Base-by-base conservation (phyloP, 371 early-diverging fungal species). In the Mucor irregularis region DNA sequence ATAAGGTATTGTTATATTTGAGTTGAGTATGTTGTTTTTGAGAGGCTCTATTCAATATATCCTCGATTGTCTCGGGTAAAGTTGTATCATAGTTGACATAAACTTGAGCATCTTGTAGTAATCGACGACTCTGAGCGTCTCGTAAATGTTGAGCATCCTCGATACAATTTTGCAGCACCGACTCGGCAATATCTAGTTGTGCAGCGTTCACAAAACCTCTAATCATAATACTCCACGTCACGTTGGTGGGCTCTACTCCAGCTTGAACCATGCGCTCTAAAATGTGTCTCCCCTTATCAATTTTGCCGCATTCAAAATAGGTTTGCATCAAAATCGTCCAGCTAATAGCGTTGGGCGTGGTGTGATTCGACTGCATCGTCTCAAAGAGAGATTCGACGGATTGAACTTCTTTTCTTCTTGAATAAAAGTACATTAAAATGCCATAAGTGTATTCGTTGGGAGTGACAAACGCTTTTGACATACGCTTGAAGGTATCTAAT, bases 251-350 rank as follows among this genome's bases (percentile, higher is more conserved):
- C 25, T 59, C 38, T 5, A 65, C 22, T 4, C 64, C 66, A 7
- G 53, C 65, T 52, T 66, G 49, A 10, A 61, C 52, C 71, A 78
- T 78, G 3, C 61, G 65, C 11, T 74, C 66, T 50, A 75, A 45
- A 4, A 69, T 53, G 4, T 58, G 51, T 42, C 53, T 37, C 7
- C 65, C 78, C 0, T 73, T 60, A 21, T 64, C 56, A 2, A 38
- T 34, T 11, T 45, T 57, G 13, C 45, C 58, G 10, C 40, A 33
- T 24, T 61, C 53, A 37, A 73, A 68, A 45, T 78, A 75, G 13
- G 69, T 62, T 44, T 71, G 73, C 64, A 78, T 73, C 19, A 78
- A 30, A 16, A 66, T 62, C 2, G 71, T 73, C 66, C 67, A 71
- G 28, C 61, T 61, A 5, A 48, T 35, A 7, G 61, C 55, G 6